Base-by-base conservation (phyloP, 192 early-diverging fungal species). In the Gryganskiella cystojenkinii region DNA sequence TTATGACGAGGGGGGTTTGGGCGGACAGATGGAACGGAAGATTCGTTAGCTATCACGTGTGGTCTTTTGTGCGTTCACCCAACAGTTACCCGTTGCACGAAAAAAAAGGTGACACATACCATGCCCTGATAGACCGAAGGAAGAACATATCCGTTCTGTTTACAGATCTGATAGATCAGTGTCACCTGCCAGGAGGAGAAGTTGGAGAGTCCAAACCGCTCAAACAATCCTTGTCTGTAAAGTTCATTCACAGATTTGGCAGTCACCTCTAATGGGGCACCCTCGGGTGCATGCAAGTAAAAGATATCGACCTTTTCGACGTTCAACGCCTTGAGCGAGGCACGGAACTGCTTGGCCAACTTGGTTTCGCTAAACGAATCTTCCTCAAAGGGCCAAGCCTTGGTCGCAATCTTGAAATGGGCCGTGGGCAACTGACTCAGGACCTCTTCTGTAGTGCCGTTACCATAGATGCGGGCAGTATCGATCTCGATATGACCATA, bases 231-330 rank as follows among this genome's bases (percentile, higher is more conserved):
- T 43, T 81, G 81, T 27, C 78, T 14, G 62, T 90, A 87, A 8
- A 90, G 63, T 20, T 89, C 86, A 49, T 90, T 67, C 13, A 90
- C 86, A 37, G 88, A 86, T 33, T 62, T 58, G 14, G 87, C 57
- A 3, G 87, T 90, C 3, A 71, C 61, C 61, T 82, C 87, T 52
- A 87, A 83, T 6, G 87, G 83, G 19, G 82, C 52, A 62, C 84
- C 73, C 49, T 90, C 89, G 4, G 88, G 88, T 2, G 85, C 84
- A 64, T 91, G 89, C 15, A 91, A 68, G 58, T 91, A 91, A 56
- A 91, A 87, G 15, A 90, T 82, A 51, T 90, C 88, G 15, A 91
- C 85, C 45, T 79, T 79, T 13, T 80, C 45, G 5, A 59, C 49
- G 4, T 82, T 70, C 58, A 91, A 68, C 20, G 85, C 87, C 37